These are phyloP conservation scores for Neopestalotiopsis clavispora DNA, from an alignment of 2,329 filamentous ascomycete species.

Conservation along the genomic window DNA sequence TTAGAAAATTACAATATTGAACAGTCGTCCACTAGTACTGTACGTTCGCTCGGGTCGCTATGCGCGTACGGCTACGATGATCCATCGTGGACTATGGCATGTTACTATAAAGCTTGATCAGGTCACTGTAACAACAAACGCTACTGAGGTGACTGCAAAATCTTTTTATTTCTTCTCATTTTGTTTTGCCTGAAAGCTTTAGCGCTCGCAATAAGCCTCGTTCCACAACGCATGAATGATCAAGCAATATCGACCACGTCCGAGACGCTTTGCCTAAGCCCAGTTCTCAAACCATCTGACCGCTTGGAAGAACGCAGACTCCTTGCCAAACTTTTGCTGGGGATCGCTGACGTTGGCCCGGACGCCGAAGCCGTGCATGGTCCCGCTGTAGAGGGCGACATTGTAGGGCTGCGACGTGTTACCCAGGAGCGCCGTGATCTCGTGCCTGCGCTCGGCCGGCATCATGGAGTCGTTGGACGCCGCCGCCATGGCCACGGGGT, in stretches of 20 bases:
- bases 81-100: no score
- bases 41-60: no score
- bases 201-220: no score
- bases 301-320: slow-evolving; percentile 78
- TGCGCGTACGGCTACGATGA: no score
- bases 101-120: no score
- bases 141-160: no score
- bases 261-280: slow-evolving; percentile 23
- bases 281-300: slow-evolving; percentile 74
- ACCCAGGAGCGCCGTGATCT: slow-evolving; percentile 63
- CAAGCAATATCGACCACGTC: not conserved
- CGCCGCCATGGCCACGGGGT: slow-evolving; percentile 65
- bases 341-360: slow-evolving; percentile 61
- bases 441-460: slow-evolving; percentile 56
- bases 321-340: slow-evolving; percentile 71
- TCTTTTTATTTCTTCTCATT: no score
- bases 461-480: slow-evolving; percentile 68
- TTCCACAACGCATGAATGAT: not conserved
- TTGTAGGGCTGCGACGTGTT: slow-evolving; percentile 64
- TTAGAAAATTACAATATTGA: no score
- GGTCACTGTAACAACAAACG: no score
- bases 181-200: no score
- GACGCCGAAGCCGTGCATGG: slow-evolving; percentile 76
- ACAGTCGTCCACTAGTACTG: no score
- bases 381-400: slow-evolving; percentile 71